Percentiles rank a stretch among this genome's conserved stretches.
These are phyloP conservation scores for Penicillium waksmanii DNA, from an alignment of 495 filamentous ascomycete species.

Conservation along the genomic window DNA sequence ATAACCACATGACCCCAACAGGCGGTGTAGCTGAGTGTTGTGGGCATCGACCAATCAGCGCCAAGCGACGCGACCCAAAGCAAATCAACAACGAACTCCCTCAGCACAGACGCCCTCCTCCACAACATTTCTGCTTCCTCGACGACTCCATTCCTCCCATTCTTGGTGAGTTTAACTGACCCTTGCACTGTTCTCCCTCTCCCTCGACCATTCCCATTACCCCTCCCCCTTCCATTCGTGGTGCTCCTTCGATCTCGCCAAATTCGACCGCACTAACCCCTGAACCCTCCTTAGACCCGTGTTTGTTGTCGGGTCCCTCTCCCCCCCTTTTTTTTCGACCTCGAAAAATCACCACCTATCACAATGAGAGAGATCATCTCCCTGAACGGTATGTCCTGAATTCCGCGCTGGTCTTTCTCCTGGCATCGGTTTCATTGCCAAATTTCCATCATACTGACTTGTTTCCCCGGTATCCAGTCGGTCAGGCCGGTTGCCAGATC, in stretches of 20 bases:
- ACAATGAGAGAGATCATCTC: constrained; percentile 98
- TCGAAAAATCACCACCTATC: constrained; percentile 49
- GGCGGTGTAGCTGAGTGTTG: constrained; percentile 31
- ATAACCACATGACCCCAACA: constrained; percentile 23
- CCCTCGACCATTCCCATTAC: constrained; percentile 8
- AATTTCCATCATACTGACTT: constrained; percentile 28
- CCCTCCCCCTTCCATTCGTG: constrained; percentile 26
- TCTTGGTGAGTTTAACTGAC: constrained; percentile 31
- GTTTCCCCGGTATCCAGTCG: constrained; percentile 63
- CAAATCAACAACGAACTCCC: constrained; percentile 44
- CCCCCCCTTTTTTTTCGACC: constrained; percentile 39
- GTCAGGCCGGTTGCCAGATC: constrained; percentile 99
- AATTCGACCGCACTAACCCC: constrained; percentile 23
- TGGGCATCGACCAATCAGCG: constrained; percentile 37
- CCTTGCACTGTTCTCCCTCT: constrained; percentile 6
- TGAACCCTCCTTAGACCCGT: constrained; percentile 29
- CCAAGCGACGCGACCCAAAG: constrained; percentile 44
- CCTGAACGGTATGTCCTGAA: constrained; percentile 82
- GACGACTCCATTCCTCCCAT: constrained; percentile 35
- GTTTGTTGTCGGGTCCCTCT: constrained; percentile 42
- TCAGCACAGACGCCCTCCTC: constrained; percentile 39
- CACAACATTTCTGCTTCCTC: constrained; percentile 36
- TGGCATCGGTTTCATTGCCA: constrained; percentile 16
- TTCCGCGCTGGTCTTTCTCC: not conserved
- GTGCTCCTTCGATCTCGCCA: not conserved